Evolutionary conservation across 2,329 filamentous ascomycete species (phyloP).

Genomic region (Mollisiaceae sp.): DNA sequence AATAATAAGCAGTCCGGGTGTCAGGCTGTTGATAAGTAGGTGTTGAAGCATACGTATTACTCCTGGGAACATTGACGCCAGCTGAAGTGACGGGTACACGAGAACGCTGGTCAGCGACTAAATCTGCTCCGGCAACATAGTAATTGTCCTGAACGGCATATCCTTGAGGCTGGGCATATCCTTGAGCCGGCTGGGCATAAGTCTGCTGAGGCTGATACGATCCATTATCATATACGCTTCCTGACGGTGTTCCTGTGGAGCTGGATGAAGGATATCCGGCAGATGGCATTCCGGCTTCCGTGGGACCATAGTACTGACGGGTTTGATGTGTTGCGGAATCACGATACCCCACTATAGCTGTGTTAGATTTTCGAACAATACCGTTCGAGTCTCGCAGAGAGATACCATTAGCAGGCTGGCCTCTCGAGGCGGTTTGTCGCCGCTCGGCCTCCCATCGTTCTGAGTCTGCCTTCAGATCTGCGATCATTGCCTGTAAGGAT

Average conservation of each 20-base stretch:
- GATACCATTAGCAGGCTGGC: conserved; percentile 43
- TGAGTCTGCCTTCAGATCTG: conserved; percentile 58
- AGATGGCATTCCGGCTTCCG: conserved; percentile 31
- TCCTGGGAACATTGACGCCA: conserved; percentile 31
- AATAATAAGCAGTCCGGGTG: conserved; percentile 27
- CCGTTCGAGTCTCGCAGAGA: conserved; percentile 40
- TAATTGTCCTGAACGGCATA: conserved; percentile 38
- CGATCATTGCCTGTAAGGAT: conserved; percentile 55
- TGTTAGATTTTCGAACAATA: conserved; percentile 44
- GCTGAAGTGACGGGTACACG: conserved; percentile 28
- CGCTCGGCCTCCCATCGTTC: conserved; percentile 52
- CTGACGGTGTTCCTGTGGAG: conserved; percentile 30
- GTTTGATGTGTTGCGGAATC: conserved; percentile 44
- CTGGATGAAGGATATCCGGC: conserved; percentile 33
- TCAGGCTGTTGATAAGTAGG: conserved; percentile 31
- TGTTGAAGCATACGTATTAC: conserved; percentile 27
- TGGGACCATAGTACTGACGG: conserved; percentile 44
- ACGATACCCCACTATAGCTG: conserved; percentile 44
- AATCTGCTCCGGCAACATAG: conserved; percentile 40
- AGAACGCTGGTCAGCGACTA: conserved; percentile 29
- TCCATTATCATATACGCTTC: conserved; percentile 36
- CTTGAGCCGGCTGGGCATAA: conserved; percentile 35
- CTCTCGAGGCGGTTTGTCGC: conserved; percentile 37
- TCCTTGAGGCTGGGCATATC: conserved; percentile 35
- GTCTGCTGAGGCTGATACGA: conserved; percentile 26